Conservation (phyloP, 192 early-diverging fungal genomes). For the Coemansia sp. region DNA sequence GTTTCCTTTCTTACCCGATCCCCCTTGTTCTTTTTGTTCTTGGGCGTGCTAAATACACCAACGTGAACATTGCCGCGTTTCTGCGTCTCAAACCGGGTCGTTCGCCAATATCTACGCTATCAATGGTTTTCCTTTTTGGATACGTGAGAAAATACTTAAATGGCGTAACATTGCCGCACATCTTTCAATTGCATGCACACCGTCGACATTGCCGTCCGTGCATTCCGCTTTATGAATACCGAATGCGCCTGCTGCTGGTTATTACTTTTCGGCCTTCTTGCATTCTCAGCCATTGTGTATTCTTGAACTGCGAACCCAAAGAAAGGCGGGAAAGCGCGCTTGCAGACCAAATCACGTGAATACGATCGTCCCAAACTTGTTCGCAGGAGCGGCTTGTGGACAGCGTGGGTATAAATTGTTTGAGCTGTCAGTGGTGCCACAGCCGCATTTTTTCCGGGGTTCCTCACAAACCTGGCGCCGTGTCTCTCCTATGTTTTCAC, state of each 20-base stretch:
- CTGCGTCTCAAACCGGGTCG: no score
- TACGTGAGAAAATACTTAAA: no score
- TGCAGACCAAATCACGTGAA: not conserved
- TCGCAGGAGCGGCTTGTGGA: not conserved
- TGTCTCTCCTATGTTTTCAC: constrained; percentile 23
- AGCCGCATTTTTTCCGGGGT: not conserved
- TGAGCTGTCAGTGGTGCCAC: not conserved
- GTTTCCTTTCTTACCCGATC: no score
- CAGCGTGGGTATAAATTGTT: not conserved
- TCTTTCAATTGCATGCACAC: not conserved
- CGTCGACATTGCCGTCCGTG: not conserved
- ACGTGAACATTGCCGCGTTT: no score
- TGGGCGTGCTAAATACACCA: no score
- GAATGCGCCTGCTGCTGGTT: not conserved
- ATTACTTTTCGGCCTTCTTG: not conserved
- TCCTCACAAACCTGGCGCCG: constrained; percentile 15
- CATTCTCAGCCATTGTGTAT: not conserved
- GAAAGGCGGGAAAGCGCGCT: not conserved
- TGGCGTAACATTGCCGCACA: not conserved
- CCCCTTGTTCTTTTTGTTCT: no score
- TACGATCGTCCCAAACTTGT: constrained; percentile 4
- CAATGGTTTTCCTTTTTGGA: no score
- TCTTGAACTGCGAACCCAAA: no score
- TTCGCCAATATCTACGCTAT: no score
- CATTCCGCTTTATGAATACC: not conserved